phyloP scores from a whole-genome alignment of 805 yeast species.

The Yamadazyma insecticola region DNA sequence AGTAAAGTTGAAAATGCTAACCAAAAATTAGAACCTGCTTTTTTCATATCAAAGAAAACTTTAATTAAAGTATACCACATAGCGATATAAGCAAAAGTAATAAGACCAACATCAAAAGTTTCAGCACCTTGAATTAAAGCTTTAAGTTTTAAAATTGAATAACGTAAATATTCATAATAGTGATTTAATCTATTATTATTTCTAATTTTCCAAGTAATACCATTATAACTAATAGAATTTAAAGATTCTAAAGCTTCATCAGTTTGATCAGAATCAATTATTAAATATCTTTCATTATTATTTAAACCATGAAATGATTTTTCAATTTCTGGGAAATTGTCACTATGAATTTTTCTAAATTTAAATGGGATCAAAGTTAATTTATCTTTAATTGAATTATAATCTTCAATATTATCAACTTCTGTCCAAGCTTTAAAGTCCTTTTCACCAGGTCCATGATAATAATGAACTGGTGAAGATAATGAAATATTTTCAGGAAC shows the following conservation, averaged over 20 bases:
- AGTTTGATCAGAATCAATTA: constrained; percentile 27
- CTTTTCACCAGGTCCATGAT: constrained; percentile 32
- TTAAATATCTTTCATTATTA: constrained; percentile 39
- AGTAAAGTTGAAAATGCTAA: constrained; percentile 73
- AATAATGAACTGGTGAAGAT: constrained; percentile 18
- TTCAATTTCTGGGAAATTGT: constrained; percentile 38
- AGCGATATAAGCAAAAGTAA: constrained; percentile 76
- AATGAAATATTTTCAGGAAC: constrained; percentile 35
- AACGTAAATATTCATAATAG: constrained; percentile 48
- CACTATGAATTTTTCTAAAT: constrained; percentile 44
- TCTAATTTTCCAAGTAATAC: constrained; percentile 59
- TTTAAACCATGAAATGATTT: constrained; percentile 36
- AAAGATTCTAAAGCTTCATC: constrained; percentile 18
- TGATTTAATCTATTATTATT: constrained; percentile 52
- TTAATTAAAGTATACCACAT: constrained; percentile 81
- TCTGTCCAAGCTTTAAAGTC: constrained; percentile 44
- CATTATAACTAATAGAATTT: constrained; percentile 30
- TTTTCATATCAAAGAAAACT: constrained; percentile 70
- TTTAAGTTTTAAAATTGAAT: constrained; percentile 35
- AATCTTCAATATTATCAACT: constrained; percentile 35
- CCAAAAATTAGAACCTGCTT: constrained; percentile 83
- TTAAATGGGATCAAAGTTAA: constrained; percentile 51
- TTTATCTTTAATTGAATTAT: constrained; percentile 43
- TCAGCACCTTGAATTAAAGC: constrained; percentile 67
- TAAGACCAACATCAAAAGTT: constrained; percentile 75